These are phyloP conservation scores for Calonectria henricotiae DNA, from an alignment of 2,329 filamentous ascomycete species.

Conservation along the genomic window DNA sequence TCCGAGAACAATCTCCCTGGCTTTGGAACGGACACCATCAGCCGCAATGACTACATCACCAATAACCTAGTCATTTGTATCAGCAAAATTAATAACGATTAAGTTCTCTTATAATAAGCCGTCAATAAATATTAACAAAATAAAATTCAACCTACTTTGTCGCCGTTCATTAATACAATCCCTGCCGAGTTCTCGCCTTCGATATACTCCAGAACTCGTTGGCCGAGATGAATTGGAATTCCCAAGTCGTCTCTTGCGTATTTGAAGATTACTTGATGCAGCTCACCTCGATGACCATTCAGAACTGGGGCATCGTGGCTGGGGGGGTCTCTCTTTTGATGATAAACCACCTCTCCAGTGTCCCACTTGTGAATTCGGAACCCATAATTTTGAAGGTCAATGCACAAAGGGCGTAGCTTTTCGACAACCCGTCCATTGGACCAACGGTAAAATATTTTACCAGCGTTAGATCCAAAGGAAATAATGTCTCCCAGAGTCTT, in stretches of 20 bases:
- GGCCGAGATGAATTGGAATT: constrained; percentile 71
- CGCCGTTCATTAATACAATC: constrained; percentile 22
- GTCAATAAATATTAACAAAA: too few relatives aligned
- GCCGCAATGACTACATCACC: constrained; percentile 70
- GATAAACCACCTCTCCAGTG: constrained; percentile 73
- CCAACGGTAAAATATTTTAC: constrained; percentile 75
- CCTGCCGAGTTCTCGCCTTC: constrained; percentile 59
- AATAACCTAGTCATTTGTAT: constrained; percentile 48
- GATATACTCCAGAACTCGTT: constrained; percentile 69
- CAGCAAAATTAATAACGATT: background rate
- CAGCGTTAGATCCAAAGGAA: constrained; percentile 71
- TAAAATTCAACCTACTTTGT: background rate
- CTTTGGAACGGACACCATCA: constrained; percentile 68
- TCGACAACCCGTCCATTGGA: constrained; percentile 62
- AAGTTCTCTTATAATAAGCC: too few relatives aligned
- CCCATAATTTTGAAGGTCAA: constrained; percentile 62
- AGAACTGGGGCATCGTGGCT: constrained; percentile 56
- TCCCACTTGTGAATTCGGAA: constrained; percentile 77
- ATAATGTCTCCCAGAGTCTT: constrained; percentile 76
- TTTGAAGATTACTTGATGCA: constrained; percentile 73
- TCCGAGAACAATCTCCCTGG: constrained; percentile 33
- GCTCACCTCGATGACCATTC: constrained; percentile 74
- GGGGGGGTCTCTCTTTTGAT: constrained; percentile 62
- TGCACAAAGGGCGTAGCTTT: constrained; percentile 44
- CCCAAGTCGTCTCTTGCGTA: constrained; percentile 69